Evolutionary conservation across 306 rosid genomes (phyloP), one percentile per base, ranked within the genome.

Genomic region (Luffa aegyptiaca): DNA sequence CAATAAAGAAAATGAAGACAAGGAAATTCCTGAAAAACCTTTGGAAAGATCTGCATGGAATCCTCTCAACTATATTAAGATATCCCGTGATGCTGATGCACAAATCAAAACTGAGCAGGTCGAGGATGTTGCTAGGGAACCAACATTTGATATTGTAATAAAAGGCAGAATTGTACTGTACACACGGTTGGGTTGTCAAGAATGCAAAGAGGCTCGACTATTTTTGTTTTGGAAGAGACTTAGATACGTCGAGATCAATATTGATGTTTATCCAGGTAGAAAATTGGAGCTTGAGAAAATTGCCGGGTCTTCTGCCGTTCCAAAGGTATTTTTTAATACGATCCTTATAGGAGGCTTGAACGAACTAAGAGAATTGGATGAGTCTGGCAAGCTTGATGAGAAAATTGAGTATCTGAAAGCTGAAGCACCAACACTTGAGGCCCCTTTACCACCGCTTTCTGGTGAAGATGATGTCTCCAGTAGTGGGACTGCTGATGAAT

Each of bases 381-480:
- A 86, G 76, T 92, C 96, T 81, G 95, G 93, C 51, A 83, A 84
- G 81, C 89, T 94, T 80, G 82, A 84, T 48, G 97, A 90, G 86
- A 94, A 94, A 89, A 89, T 94, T 84, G 95, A 92, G 80, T 92
- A 84, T 86, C 84, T 94, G 70, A 81, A 91, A 35, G 48, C 37
- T 53, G 97, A 92, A 88, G 85, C 88, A 57, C 92, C 98, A 18
- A 79, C 94, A 57, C 82, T 75, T 51, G 89, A 88, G 80, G 90
- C 93, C 33, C 93, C 93, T 73, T 81, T 89, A 72, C 98, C 95
- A 0, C 98, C 98, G 64, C 88, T 90, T 85, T 84, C 98, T 70
- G 98, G 95, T 66, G 98, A 92, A 89, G 98, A 91, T 81, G 98
- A 91, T 76, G 79, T 48, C 75, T 89, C 93, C 76, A 85, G 45